phyloP scores from a whole-genome alignment of 768 basidiomycete species.

The Boletus pseudo-olivaceus region DNA sequence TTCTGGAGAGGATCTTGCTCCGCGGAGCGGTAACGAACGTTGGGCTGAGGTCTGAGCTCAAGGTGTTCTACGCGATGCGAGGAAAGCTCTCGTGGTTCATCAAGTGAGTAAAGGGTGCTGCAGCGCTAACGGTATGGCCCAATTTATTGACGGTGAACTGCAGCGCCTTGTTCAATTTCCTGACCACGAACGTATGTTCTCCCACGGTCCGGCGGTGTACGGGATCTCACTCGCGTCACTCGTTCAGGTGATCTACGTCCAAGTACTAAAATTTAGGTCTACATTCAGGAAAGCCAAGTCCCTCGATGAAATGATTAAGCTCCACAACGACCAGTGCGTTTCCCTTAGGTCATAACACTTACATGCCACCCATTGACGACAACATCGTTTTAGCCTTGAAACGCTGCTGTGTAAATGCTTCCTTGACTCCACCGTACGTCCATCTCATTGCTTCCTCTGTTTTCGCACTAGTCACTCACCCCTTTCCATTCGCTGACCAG shows the following conservation, averaged over 20 bases:
- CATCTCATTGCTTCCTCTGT: neutral
- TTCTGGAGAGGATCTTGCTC: slow-evolving; percentile 67
- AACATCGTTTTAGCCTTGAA: slow-evolving; percentile 44
- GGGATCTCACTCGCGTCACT: neutral
- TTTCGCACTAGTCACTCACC: neutral
- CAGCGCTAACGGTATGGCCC: too few relatives aligned
- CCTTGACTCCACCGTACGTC: slow-evolving; percentile 54
- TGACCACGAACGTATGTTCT: slow-evolving; percentile 63
- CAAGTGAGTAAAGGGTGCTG: slow-evolving; percentile 51
- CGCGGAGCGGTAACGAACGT: slow-evolving; percentile 42
- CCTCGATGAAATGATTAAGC: slow-evolving; percentile 70
- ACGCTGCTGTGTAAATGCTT: slow-evolving; percentile 62
- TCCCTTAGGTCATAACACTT: neutral
- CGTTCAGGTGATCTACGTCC: slow-evolving; percentile 62
- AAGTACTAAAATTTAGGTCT: slow-evolving; percentile 58
- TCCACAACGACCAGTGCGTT: slow-evolving; percentile 70
- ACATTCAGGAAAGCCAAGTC: slow-evolving; percentile 52
- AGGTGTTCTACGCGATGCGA: slow-evolving; percentile 73
- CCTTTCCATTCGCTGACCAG: slow-evolving; percentile 33
- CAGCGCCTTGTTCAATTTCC: slow-evolving; percentile 65
- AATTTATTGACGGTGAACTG: neutral
- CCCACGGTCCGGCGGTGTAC: neutral
- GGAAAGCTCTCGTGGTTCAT: slow-evolving; percentile 81
- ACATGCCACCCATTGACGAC: neutral
- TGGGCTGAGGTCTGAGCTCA: slow-evolving; percentile 46